A percentile compares a stretch with the other conserved stretches of the same genome.
phyloP scores from a whole-genome alignment of 2,329 filamentous ascomycete genomes.

The Penicillium sp. region DNA sequence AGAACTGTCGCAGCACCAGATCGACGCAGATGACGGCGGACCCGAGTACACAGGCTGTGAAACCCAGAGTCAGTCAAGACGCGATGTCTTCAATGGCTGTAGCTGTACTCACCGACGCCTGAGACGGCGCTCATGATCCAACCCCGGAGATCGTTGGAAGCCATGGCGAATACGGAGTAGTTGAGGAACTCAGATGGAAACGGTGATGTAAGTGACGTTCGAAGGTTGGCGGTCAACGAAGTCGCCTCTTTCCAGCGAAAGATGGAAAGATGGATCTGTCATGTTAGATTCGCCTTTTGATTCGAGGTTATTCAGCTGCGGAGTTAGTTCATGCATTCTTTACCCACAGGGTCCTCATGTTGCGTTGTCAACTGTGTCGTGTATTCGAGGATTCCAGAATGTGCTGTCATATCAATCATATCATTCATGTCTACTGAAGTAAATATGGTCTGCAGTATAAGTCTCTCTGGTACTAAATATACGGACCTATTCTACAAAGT shows the following conservation, averaged over 20 bases:
- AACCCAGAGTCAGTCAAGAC: background rate
- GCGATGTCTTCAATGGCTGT: background rate
- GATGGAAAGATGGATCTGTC: background rate
- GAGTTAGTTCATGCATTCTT: background rate
- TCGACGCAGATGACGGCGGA: conserved; percentile 86
- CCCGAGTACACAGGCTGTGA: conserved; percentile 58
- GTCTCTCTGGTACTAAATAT: background rate
- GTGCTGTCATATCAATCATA: background rate
- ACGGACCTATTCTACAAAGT: background rate
- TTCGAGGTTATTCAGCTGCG: background rate
- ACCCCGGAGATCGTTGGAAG: conserved; percentile 76
- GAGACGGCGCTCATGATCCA: conserved; percentile 87
- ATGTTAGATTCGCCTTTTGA: no score
- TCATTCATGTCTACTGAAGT: background rate
- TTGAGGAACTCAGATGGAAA: conserved; percentile 5
- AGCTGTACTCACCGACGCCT: conserved; percentile 59
- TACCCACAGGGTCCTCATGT: conserved; percentile 1
- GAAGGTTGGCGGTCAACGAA: conserved; percentile 17
- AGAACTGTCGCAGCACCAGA: conserved; percentile 65
- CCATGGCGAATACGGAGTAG: conserved; percentile 34
- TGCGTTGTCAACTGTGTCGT: background rate
- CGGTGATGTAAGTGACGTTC: conserved; percentile 24
- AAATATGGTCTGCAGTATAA: background rate
- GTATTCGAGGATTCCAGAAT: background rate
- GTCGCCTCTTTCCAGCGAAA: background rate